Evolutionary conservation across 768 basidiomycete species (phyloP).

Genomic region (Chalciporus sphaerocephalus): DNA sequence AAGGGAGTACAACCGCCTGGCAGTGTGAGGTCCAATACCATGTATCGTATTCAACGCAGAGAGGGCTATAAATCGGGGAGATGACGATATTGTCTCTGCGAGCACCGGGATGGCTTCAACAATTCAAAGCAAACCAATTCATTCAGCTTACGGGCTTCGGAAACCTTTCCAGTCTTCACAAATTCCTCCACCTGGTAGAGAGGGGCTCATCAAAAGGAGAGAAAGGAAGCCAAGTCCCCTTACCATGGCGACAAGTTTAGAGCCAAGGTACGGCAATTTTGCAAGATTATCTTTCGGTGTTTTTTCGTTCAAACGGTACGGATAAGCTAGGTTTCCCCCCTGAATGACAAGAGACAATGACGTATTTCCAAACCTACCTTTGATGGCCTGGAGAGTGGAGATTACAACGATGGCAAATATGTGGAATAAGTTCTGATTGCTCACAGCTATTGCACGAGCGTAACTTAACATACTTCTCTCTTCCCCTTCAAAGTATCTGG

Average conservation of each 20-base stretch:
- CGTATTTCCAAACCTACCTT: slow-evolving; percentile 34
- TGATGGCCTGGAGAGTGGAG: slow-evolving; percentile 36
- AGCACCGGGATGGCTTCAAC: not conserved
- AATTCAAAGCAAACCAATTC: slow-evolving; percentile 7
- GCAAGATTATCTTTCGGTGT: slow-evolving; percentile 37
- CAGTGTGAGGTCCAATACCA: slow-evolving; percentile 70
- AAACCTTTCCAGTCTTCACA: slow-evolving; percentile 47
- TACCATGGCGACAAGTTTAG: slow-evolving; percentile 50
- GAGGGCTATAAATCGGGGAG: slow-evolving; percentile 53
- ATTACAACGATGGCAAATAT: not conserved
- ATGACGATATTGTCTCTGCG: slow-evolving; percentile 45
- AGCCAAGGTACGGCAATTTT: slow-evolving; percentile 47
- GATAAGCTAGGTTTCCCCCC: slow-evolving; percentile 40
- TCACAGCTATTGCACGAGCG: slow-evolving; percentile 64
- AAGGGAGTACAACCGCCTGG: slow-evolving; percentile 58
- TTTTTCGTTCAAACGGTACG: slow-evolving; percentile 36
- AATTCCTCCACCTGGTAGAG: slow-evolving; percentile 58
- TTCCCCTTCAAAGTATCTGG: slow-evolving; percentile 64
- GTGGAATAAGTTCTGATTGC: slow-evolving; percentile 20
- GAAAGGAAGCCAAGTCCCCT: not conserved
- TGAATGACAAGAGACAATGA: not conserved
- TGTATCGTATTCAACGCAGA: slow-evolving; percentile 60
- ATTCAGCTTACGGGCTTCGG: slow-evolving; percentile 46
- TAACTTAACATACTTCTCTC: slow-evolving; percentile 68
- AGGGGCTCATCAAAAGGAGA: not conserved